Base-by-base conservation (phyloP, 345 rosid genomes). In the Balakata baccata region DNA sequence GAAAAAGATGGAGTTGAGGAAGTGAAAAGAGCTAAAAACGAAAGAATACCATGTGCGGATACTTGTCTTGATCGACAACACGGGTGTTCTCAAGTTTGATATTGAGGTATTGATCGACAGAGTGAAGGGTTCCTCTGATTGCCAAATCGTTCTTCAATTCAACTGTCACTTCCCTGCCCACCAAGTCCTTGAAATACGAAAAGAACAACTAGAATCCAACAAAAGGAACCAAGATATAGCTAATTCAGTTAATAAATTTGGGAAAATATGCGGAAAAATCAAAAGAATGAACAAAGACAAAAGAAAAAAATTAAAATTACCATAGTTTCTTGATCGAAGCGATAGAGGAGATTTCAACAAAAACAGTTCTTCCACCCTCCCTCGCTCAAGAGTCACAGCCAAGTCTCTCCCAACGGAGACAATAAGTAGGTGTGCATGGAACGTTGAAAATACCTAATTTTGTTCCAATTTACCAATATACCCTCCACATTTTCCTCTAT, bases 51-150 rank as follows among this genome's bases (percentile, higher is more conserved):
- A 96, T 96, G 88, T 96, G 99, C 78, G 99, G 99, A 76, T 90
- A 88, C 87, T 91, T 91, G 90, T 96, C 99, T 73, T 93, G 97
- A 85, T 96, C 99, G 75, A 96, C 98, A 81, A 91, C 99, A 77
- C 97, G 89, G 60, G 99, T 96, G 77, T 93, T 96, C 91, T 96
- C 99, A 49, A 96, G 98, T 86, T 96, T 96, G 89, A 93, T 93
- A 75, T 96, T 96, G 60, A 96, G 97, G 80, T 96, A 96, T 78
- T 96, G 99, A 86, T 96, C 99, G 20, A 96, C 99, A 5, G 99
- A 96, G 76, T 96, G 99, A 66, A 96, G 97, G 17, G 99, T 96
- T 60, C 99, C 99, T 79, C 98, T 89, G 11, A 96, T 93, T 0
- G 99, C 99, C 85, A 96, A 85, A 83, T 96, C 98, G 58, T 96